These are phyloP conservation scores for Incumbomyces delicatus DNA, from an alignment of 2,329 filamentous ascomycete species.

Conservation along the genomic window DNA sequence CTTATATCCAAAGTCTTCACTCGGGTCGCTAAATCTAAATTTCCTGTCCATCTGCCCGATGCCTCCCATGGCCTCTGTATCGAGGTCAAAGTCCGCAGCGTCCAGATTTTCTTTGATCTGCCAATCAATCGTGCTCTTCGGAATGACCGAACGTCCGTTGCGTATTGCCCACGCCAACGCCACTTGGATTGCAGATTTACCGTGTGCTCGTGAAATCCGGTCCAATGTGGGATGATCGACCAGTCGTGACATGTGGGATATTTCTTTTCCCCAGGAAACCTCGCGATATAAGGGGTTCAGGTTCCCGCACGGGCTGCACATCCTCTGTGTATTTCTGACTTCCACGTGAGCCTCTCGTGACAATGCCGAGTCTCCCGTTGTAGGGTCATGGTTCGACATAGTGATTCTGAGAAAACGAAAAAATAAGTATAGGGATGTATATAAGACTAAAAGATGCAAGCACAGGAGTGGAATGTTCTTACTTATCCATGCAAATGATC, in stretches of 20 bases:
- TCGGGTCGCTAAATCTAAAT: slow-evolving; percentile 16
- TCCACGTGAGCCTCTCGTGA: too few relatives aligned
- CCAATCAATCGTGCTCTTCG: slow-evolving; percentile 32
- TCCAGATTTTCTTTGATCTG: slow-evolving; percentile 33
- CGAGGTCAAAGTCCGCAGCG: slow-evolving; percentile 28
- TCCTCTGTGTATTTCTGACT: too few relatives aligned
- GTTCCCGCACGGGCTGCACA: background rate
- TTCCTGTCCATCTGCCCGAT: slow-evolving; percentile 24
- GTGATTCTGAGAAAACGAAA: too few relatives aligned
- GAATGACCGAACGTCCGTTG: slow-evolving; percentile 32
- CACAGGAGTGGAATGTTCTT: too few relatives aligned
- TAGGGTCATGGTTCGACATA: too few relatives aligned
- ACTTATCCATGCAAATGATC: too few relatives aligned
- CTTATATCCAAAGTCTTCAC: slow-evolving; percentile 12
- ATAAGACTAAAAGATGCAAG: too few relatives aligned
- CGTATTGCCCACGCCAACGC: slow-evolving; percentile 34
- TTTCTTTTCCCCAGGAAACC: background rate
- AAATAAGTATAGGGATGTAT: too few relatives aligned
- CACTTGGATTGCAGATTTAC: slow-evolving; percentile 28
- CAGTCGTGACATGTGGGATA: slow-evolving; percentile 26
- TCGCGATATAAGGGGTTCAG: background rate
- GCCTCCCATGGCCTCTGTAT: slow-evolving; percentile 28
- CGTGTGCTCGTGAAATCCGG: slow-evolving; percentile 29
- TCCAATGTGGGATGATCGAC: slow-evolving; percentile 28
- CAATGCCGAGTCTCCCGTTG: too few relatives aligned